These are phyloP conservation scores for Tilletia indica DNA, from an alignment of 1,284 basidiomycete genomes.

Conservation along the genomic window DNA sequence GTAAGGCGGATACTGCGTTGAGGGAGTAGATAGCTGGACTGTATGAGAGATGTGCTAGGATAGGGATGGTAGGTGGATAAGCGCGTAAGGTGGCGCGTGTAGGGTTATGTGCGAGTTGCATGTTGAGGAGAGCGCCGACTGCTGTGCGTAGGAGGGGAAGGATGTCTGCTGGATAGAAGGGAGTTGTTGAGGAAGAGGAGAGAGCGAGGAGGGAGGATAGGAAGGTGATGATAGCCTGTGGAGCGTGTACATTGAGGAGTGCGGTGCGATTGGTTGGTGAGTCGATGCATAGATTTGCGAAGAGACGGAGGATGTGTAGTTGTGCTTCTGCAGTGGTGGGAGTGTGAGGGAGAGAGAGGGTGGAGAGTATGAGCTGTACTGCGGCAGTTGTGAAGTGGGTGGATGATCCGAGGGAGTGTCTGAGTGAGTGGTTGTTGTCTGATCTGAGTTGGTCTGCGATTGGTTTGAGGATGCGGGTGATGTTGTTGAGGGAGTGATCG, in stretches of 20 bases:
- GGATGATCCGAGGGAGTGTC: neutral
- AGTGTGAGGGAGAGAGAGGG: neutral
- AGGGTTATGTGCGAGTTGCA: conserved; percentile 68
- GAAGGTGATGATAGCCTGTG: neutral
- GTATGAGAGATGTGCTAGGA: conserved; percentile 9
- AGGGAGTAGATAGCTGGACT: neutral
- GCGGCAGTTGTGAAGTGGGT: neutral
- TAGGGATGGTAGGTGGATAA: conserved; percentile 58
- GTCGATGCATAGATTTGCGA: conserved; percentile 50
- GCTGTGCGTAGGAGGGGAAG: conserved; percentile 73
- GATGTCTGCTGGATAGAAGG: conserved; percentile 17
- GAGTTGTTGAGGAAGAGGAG: neutral
- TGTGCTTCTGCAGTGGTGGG: conserved; percentile 27
- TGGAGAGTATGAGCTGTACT: neutral
- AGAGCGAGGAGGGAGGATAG: neutral
- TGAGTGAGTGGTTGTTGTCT: too few relatives aligned
- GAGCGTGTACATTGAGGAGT: neutral
- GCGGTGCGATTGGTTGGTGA: conserved; percentile 15
- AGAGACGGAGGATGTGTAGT: conserved; percentile 36
- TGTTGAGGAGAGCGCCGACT: conserved; percentile 76
- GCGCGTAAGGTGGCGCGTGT: conserved; percentile 66
- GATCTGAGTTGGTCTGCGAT: conserved; percentile 6
- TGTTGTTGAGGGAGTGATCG: neutral
- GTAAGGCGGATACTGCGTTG: conserved; percentile 8
- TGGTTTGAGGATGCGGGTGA: conserved; percentile 6